Base-by-base conservation (phyloP, 768 basidiomycete genomes). In the Tulasnella sp. region DNA sequence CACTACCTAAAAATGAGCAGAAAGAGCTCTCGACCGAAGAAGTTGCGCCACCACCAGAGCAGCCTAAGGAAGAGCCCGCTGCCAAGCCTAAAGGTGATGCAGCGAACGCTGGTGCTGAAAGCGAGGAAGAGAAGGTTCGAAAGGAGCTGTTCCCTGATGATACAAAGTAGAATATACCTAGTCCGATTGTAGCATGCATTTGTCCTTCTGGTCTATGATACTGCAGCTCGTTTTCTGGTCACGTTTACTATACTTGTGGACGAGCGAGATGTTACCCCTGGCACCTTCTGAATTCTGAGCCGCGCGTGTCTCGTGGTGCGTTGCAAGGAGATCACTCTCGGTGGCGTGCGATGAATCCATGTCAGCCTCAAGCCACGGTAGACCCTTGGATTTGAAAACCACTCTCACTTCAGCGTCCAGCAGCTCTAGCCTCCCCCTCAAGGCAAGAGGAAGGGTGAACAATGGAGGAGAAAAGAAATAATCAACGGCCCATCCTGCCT, bases 61-160 rank as follows among this genome's bases (percentile, higher is more conserved):
- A 80, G 34, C 62, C 80, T 4, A 75, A 79, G 73, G 75, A 62
- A 31, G 71, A 62, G 31, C 68, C 82, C 12, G 81, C 56, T 62
- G 21, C 81, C 40, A 79, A 77, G 27, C 79, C 79, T 73, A 74
- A 82, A 46, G 82, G 46, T 56, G 39, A 71, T n/a, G 80, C 79
- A 3, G 31, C 74, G 1, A 80, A 48, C 68, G 74, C 62, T 16
- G 78, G 44, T 27, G 71, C 78, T 12, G 68, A 74, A 4, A 79
- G 27, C 74, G 86, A 84, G 34, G 85, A 85, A 58, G 86, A 86
- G 19, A 82, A 83, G 48, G 86, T 82, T 1, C 83, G 86, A n/a
- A 82, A 84, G 9, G 86, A 84, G 81, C 82, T 87, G 75, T 87
- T 86, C 84, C 85, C 86, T 9, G 83, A 84, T 52, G 82, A 68